Evolutionary conservation across 2,329 filamentous ascomycete species (phyloP), one percentile per base, ranked within the genome.

Genomic region (Colletotrichum sp.): DNA sequence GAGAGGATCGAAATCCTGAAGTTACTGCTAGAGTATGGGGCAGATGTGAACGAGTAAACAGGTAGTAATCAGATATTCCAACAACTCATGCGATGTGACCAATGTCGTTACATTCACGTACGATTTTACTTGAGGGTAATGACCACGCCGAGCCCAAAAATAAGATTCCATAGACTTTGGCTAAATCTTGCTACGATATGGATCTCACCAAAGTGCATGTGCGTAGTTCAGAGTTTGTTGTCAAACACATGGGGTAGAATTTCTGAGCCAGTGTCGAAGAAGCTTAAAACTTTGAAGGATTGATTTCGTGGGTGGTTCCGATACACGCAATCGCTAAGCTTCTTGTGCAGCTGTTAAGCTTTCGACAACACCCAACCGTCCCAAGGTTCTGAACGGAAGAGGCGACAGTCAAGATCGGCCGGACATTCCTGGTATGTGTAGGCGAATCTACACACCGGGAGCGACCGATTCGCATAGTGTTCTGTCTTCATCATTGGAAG

Each of bases 1-100:
- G 69, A 71, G 21, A 63, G 59, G 26, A 36, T 71, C 8, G 39
- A 52, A 8, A 71, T 64, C 2, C 8, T 71, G 36, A 71, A 55
- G 39, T 10, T 71, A 10, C 15, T 71, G 16, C 7, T 71, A 4
- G 59, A 71, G 6, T 64, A 32, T 28, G 69, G 69, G 2, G 69
- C 69, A 6, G 69, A 71, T 55, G 39, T 64, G 4, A 64, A 71
- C 28, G 69, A 71, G 26, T 71, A 21, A 16, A 8, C 6, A 26
- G 26, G 26, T 10, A 39, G 13, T 26, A 28, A 24, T 39, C 21
- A n/a, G 28, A 6, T 49, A 49, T 13, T 49, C n/a, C n/a, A 49
- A n/a, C n/a, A 21, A 4, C 18, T 12, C 18, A 12, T 7, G 18
- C 44, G 12, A 49, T 21, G 44, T 13, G 44, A 49, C n/a, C 44